Evolutionary conservation across 1,139 yeast genomes (phyloP), one percentile per base, ranked within the genome.

Genomic region (Candida tunisiensis): DNA sequence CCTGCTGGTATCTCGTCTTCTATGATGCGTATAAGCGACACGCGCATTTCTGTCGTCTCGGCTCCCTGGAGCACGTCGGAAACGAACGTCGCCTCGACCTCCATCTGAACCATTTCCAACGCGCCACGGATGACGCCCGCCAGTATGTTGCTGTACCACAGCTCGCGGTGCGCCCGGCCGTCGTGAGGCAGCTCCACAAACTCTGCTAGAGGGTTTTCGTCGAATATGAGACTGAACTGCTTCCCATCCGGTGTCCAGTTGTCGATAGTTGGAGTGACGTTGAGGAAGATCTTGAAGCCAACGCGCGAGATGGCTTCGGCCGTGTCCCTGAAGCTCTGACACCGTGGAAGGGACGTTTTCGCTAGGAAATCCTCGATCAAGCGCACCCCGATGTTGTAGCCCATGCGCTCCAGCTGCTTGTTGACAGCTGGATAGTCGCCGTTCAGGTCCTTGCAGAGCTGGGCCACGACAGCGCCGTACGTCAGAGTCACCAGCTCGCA

Each of bases 1-100:
- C 96, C 96, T 6, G 93, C 93, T 6, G 98, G 98, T 25, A 88
- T 77, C 54, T 88, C 98, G 46, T 88, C 98, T 49, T 79, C 83
- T 39, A 88, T 57, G 5, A 82, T 66, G 43, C 65, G 73, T 29
- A 74, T 59, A 41, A 88, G 58, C 42, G 71, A 72, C 35, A 91
- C 68, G 36, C 74, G 63, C 34, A 88, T 53, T 44, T 85, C 96
- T 0, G 95, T 85, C 23, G 57, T 58, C 13, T 74, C 74, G 40
- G 83, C 91, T 0, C 96, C 98, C 34, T 85, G 67, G 31, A 88
- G 57, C 2, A 65, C 69, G 47, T 88, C 99, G 40, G 74, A 69
- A 3, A 80, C 67, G 49, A 85, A 88, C 40, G 57, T 60, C 3
- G 75, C 83, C 33, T 85, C 93, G 31, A 85, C 85, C 35, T 85